Conservation (phyloP, 352 stramenopile genomes). For the Phytophthora sp. region DNA sequence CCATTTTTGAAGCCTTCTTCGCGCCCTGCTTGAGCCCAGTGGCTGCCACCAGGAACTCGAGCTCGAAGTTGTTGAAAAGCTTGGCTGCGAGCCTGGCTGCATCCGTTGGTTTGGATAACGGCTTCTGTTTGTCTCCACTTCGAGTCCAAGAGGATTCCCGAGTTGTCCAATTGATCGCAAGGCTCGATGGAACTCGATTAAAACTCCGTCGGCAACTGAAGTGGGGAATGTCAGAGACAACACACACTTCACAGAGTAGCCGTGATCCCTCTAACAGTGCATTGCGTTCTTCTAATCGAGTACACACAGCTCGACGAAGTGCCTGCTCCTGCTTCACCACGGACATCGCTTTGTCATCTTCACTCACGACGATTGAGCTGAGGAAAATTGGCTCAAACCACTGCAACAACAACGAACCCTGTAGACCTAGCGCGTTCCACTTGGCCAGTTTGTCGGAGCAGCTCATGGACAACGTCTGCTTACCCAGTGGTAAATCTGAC, state of each 20-base stretch:
- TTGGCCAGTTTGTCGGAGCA: conserved; percentile 94
- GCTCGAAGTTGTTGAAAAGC: conserved; percentile 51
- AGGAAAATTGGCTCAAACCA: conserved; percentile 71
- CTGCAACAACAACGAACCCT: conserved; percentile 74
- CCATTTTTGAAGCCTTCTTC: conserved; percentile 70
- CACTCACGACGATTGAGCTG: conserved; percentile 52
- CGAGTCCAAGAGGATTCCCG: conserved; percentile 49
- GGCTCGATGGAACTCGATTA: conserved; percentile 36
- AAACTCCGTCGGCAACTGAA: conserved; percentile 31
- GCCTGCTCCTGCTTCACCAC: conserved; percentile 45
- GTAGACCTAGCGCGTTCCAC: conserved; percentile 86
- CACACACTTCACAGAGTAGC: conserved; percentile 19
- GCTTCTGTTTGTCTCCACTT: conserved; percentile 8
- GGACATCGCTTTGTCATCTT: conserved; percentile 48
- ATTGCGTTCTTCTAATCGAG: conserved; percentile 33
- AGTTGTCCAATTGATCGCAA: conserved; percentile 68
- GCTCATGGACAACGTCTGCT: conserved; percentile 92
- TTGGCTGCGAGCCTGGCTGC: conserved; percentile 15
- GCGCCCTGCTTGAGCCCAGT: conserved; percentile 76
- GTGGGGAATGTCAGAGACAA: conserved; percentile 24
- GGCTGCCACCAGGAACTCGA: conserved; percentile 65
- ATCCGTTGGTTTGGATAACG: background rate
- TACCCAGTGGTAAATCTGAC: conserved; percentile 87
- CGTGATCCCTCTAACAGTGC: conserved; percentile 12
- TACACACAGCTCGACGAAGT: conserved; percentile 52